Percentiles rank a stretch among this genome's conserved stretches.
phyloP scores from a whole-genome alignment of 257 asterid genomes.

The Nyctanthes arbortristis region DNA sequence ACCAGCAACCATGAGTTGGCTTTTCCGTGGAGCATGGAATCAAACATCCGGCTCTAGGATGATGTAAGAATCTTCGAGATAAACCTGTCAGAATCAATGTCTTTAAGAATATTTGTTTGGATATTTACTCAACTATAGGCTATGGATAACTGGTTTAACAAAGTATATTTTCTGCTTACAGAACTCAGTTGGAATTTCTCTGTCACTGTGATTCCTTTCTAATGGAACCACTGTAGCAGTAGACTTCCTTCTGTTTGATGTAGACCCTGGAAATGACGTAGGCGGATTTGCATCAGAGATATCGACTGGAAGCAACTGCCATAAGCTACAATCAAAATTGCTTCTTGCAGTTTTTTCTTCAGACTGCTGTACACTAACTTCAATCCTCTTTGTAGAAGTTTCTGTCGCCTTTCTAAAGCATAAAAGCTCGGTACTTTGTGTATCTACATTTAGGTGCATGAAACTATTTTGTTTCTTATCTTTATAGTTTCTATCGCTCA shows the following conservation, averaged over 20 bases:
- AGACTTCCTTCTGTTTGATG: slow-evolving; percentile 30
- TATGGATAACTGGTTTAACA: not conserved
- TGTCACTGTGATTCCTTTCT: slow-evolving; percentile 28
- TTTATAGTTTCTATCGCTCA: not conserved
- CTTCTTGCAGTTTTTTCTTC: slow-evolving; percentile 13
- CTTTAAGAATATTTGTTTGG: not conserved
- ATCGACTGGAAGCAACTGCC: slow-evolving; percentile 12
- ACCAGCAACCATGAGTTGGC: slow-evolving; percentile 58
- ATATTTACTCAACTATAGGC: not conserved
- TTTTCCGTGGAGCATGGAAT: slow-evolving; percentile 50
- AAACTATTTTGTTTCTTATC: slow-evolving; percentile 6
- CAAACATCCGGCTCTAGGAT: slow-evolving; percentile 55
- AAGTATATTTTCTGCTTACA: slow-evolving; percentile 34
- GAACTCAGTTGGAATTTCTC: slow-evolving; percentile 28
- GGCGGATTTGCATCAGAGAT: slow-evolving; percentile 16
- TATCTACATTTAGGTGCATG: slow-evolving; percentile 8
- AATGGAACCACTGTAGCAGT: slow-evolving; percentile 28
- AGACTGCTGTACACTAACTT: not conserved
- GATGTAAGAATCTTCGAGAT: slow-evolving; percentile 43
- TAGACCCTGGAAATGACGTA: slow-evolving; percentile 22
- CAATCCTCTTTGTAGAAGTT: slow-evolving; percentile 18
- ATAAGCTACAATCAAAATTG: slow-evolving; percentile 9
- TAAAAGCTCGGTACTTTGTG: not conserved
- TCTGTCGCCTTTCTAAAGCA: slow-evolving; percentile 23
- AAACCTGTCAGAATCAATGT: slow-evolving; percentile 34